These are phyloP conservation scores for Moesziomyces parantarcticus DNA, from an alignment of 1,284 basidiomycete species.

Conservation along the genomic window DNA sequence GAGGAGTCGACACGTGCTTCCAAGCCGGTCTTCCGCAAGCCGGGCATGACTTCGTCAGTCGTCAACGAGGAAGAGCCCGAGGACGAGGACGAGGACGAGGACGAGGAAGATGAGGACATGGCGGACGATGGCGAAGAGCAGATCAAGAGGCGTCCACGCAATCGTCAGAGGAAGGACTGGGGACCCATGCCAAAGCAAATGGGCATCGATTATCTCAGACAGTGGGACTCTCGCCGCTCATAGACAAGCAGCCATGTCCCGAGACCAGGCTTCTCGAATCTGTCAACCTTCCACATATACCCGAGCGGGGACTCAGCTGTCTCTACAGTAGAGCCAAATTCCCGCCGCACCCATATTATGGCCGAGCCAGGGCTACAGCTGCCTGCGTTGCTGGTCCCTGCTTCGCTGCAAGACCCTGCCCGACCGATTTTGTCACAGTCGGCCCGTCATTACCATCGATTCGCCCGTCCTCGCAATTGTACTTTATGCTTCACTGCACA, in stretches of 20 bases:
- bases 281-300: neutral
- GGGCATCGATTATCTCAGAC: constrained; percentile 51
- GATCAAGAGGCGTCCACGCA: constrained; percentile 44
- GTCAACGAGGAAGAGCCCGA: constrained; percentile 2
- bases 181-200: constrained; percentile 48
- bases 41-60: constrained; percentile 2
- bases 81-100: constrained; percentile 15
- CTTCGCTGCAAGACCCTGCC: no score
- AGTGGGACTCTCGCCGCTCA: constrained; percentile 36
- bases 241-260: neutral
- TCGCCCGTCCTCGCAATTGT: neutral
- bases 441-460: no score
- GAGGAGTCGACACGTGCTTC: constrained; percentile 38
- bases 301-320: no score
- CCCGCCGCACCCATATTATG: no score
- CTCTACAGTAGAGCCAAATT: no score
- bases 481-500: no score
- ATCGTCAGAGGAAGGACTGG: constrained; percentile 40
- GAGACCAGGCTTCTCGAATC: neutral
- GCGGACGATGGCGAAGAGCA: constrained; percentile 15
- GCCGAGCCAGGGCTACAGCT: no score
- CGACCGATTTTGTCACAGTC: no score
- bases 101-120: constrained; percentile 22
- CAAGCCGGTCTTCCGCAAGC: constrained; percentile 42
- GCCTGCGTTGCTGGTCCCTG: no score